Percentiles rank a stretch among this genome's conserved stretches.
Conservation (phyloP, 2,329 filamentous ascomycete genomes). For the Xylariaceae sp. region DNA sequence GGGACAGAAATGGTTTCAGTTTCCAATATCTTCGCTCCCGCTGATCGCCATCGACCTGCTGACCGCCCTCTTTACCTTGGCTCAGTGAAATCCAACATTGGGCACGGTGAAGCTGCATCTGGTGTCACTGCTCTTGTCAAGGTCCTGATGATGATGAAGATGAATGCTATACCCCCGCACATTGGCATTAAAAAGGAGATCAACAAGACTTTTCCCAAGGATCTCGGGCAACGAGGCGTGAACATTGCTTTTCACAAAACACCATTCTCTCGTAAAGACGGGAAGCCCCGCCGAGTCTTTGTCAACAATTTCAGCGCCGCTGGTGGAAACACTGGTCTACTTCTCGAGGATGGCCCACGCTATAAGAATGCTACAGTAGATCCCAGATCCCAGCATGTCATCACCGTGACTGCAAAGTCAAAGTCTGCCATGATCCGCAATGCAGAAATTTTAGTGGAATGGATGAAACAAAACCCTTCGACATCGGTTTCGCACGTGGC, state of each 20-base stretch:
- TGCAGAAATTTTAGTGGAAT: slow-evolving; percentile 47
- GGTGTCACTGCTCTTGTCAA: slow-evolving; percentile 59
- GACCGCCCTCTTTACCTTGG: slow-evolving; percentile 56
- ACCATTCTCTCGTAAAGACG: slow-evolving; percentile 44
- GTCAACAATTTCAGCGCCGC: slow-evolving; percentile 68
- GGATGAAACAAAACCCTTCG: slow-evolving; percentile 47
- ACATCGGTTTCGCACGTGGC: slow-evolving; percentile 52
- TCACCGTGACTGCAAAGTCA: slow-evolving; percentile 53
- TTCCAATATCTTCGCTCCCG: slow-evolving; percentile 48
- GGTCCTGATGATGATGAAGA: slow-evolving; percentile 58
- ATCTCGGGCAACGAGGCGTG: slow-evolving; percentile 52
- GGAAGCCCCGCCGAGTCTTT: slow-evolving; percentile 44
- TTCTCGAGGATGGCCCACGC: slow-evolving; percentile 56
- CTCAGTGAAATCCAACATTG: slow-evolving; percentile 59
- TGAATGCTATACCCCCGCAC: slow-evolving; percentile 59
- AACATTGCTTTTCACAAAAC: slow-evolving; percentile 52
- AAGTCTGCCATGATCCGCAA: slow-evolving; percentile 54
- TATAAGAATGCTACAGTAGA: slow-evolving; percentile 37
- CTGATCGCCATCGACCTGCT: slow-evolving; percentile 39
- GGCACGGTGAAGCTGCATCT: slow-evolving; percentile 57
- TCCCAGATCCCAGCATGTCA: slow-evolving; percentile 50
- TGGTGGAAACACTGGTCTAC: slow-evolving; percentile 63
- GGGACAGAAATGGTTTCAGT: slow-evolving; percentile 77
- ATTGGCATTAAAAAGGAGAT: slow-evolving; percentile 61
- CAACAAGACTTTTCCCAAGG: slow-evolving; percentile 53